Conservation (phyloP, 495 filamentous ascomycete genomes). For the Parmelia sp. region DNA sequence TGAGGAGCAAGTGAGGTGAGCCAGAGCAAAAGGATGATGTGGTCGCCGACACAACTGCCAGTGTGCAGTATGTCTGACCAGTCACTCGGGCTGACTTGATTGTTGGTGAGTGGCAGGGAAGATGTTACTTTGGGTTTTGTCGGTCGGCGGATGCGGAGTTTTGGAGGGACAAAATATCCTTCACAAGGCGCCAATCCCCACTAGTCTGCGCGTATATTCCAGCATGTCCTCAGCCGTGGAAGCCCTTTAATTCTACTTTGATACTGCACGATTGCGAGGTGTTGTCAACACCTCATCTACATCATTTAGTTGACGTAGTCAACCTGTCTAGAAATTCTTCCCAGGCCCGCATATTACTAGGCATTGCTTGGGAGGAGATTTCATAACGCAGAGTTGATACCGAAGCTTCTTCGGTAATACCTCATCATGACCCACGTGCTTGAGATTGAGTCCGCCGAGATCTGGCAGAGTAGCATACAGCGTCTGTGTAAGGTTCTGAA, state of each 20-base stretch:
- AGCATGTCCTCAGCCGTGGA: constrained; percentile 7
- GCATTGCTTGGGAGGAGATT: neutral
- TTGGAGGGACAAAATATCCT: constrained; percentile 7
- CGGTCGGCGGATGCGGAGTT: constrained; percentile 21
- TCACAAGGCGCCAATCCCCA: constrained; percentile 7
- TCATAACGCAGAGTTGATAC: neutral
- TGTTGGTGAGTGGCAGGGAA: constrained; percentile 22
- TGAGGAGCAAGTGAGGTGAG: constrained; percentile 8
- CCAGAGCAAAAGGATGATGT: neutral
- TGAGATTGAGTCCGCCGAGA: neutral
- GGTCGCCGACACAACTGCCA: neutral
- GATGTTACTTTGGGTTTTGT: constrained; percentile 16
- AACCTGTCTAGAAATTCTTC: no score
- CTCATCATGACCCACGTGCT: neutral
- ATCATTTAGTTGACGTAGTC: neutral
- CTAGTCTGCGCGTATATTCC: constrained; percentile 9
- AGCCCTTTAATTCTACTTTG: constrained; percentile 10
- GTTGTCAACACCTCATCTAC: neutral
- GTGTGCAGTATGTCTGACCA: neutral
- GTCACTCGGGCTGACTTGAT: constrained; percentile 7
- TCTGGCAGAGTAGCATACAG: neutral
- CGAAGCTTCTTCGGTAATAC: neutral
- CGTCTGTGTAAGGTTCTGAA: neutral
- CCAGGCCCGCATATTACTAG: neutral
- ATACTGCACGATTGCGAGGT: constrained; percentile 5